Conservation (phyloP, 1,139 yeast genomes). For the Yamadazyma epiphylla region DNA sequence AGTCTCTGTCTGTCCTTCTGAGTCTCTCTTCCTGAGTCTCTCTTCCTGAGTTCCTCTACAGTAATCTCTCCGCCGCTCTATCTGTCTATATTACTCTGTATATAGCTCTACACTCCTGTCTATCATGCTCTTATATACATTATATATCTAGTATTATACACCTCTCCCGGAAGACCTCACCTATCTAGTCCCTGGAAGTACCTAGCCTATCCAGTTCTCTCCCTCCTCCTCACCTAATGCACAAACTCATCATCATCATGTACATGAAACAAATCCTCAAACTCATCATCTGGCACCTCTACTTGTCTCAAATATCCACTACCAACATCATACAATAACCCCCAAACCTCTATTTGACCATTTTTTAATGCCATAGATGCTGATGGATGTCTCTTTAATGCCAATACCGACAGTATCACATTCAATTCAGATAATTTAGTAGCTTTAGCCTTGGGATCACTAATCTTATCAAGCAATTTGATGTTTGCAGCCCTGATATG, state of each 20-base stretch:
- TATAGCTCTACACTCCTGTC: no score
- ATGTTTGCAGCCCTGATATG: constrained; percentile 64
- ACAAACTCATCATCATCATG: constrained; percentile 33
- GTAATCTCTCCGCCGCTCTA: no score
- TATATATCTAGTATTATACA: no score
- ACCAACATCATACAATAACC: constrained; percentile 81
- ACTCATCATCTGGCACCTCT: constrained; percentile 51
- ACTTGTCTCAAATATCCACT: constrained; percentile 64
- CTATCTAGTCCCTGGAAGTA: no score
- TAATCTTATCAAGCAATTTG: constrained; percentile 35
- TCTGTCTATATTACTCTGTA: no score
- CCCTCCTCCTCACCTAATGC: constrained; percentile 9
- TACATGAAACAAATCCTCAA: constrained; percentile 48
- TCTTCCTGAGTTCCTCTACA: no score
- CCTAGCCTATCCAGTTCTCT: no score
- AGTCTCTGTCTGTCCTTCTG: no score
- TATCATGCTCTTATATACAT: no score
- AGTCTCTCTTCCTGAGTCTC: no score
- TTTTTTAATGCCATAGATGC: constrained; percentile 68
- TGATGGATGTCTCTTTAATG: constrained; percentile 65
- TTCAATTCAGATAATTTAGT: constrained; percentile 74
- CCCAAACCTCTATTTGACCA: constrained; percentile 84
- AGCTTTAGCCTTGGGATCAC: constrained; percentile 56
- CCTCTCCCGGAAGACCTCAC: no score
- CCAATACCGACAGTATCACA: constrained; percentile 57